Evolutionary conservation across 169 alveolate genomes (phyloP), one percentile per base, ranked within the genome.

Genomic region (Cryptosporidium bovis): DNA sequence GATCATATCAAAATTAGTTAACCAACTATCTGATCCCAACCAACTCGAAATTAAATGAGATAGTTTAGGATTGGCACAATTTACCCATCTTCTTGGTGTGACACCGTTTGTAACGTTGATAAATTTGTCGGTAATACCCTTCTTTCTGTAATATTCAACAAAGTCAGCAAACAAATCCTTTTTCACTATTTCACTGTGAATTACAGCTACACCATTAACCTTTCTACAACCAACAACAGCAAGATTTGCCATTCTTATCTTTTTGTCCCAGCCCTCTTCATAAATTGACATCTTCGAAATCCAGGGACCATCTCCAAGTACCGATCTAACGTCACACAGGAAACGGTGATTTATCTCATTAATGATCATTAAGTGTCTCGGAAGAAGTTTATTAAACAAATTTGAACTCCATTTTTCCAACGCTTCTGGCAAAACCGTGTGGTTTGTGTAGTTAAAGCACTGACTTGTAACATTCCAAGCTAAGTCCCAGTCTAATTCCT

Each of bases 391-490:
- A 66, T 92, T 96, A 44, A 96, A 85, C 55, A 97, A 92, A 84
- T 93, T 96, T 15, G 96, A 96, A 1, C 97, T 95, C 99, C 99
- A 97, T 91, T 95, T 96, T 84, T 97, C 99, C 51, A 97, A 92
- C 40, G 99, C 99, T 94, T 97, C 99, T 3, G 99, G 99, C 82
- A 97, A 90, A 34, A 97, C 98, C n/a, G 99, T 97, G 84, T 97
- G 99, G 87, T 97, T 97, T 34, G 99, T 97, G 92, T 97, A 97
- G 66, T 95, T 91, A 90, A 97, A 95, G 18, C 96, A 93, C 64
- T 91, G 67, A 67, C 91, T 66, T n/a, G 94, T 90, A 27, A 96
- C 90, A 55, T 94, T 94, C 98, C 98, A 96, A 24, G 99, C 98
- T 51, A 84, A 83, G 51, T 94, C 95, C 96, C 97, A 96, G 51